These are phyloP conservation scores for Candida silvicultrix DNA, from an alignment of 805 yeast species.

Conservation along the genomic window DNA sequence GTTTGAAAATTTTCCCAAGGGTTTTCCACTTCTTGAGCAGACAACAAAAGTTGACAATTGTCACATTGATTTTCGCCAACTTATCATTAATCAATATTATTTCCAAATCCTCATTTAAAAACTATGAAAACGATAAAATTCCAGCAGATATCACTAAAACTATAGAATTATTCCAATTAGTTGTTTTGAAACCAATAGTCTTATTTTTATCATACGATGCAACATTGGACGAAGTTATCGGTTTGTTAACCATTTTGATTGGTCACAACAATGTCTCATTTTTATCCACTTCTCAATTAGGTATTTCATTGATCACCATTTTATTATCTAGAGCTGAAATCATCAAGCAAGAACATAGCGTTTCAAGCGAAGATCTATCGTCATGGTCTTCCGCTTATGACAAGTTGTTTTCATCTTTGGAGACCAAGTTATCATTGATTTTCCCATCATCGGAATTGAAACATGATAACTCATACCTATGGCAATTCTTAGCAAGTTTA, in stretches of 20 bases:
- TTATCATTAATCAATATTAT: conserved; percentile 75
- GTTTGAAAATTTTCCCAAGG: conserved; percentile 84
- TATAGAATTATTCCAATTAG: conserved; percentile 71
- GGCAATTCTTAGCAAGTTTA: conserved; percentile 95
- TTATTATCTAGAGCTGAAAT: conserved; percentile 87
- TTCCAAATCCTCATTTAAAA: conserved; percentile 71
- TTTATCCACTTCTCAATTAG: conserved; percentile 58
- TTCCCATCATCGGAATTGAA: conserved; percentile 66
- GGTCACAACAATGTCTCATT: conserved; percentile 62
- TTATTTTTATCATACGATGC: conserved; percentile 73
- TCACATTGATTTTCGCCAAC: conserved; percentile 74
- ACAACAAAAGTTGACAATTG: conserved; percentile 70
- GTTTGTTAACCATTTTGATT: conserved; percentile 62
- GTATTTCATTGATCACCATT: conserved; percentile 84
- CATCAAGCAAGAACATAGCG: conserved; percentile 72
- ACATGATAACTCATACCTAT: conserved; percentile 48
- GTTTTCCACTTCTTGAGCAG: conserved; percentile 74
- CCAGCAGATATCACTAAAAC: conserved; percentile 52
- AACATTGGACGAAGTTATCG: conserved; percentile 71
- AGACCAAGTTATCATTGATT: conserved; percentile 66
- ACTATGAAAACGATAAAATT: conserved; percentile 42
- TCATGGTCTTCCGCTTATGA: conserved; percentile 81
- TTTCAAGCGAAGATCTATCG: conserved; percentile 34
- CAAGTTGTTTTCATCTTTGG: conserved; percentile 69
- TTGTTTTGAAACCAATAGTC: conserved; percentile 79